phyloP scores from a whole-genome alignment of 495 filamentous ascomycete genomes.

The Penicillium salamii region DNA sequence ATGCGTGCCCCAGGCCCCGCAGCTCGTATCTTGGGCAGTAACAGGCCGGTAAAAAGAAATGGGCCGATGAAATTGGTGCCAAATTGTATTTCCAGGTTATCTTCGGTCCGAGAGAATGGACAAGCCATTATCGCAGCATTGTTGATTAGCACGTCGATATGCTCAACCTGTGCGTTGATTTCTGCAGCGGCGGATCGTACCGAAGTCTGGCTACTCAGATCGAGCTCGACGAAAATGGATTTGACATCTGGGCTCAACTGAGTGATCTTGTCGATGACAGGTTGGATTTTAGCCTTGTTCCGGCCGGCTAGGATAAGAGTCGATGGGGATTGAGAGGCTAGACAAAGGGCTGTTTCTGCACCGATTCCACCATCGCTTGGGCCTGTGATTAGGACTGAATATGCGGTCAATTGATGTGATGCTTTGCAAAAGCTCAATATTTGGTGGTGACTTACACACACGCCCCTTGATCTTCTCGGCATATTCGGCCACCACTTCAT shows the following conservation, averaged over 20 bases:
- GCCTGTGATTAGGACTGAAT: not conserved
- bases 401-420: too few relatives aligned
- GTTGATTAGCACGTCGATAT: not conserved
- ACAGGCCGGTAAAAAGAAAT: not conserved
- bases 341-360: not conserved
- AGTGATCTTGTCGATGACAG: not conserved
- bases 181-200: not conserved
- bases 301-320: not conserved
- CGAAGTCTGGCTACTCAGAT: not conserved
- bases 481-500: not conserved
- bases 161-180: not conserved
- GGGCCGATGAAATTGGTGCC: slow-evolving; percentile 3
- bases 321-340: not conserved
- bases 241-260: not conserved
- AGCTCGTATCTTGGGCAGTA: not conserved
- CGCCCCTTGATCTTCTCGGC: not conserved
- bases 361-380: not conserved
- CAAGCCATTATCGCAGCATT: not conserved
- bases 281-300: not conserved
- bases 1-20: not conserved
- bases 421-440: too few relatives aligned
- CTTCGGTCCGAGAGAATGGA: not conserved
- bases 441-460: not conserved
- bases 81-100: not conserved
- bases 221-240: not conserved